phyloP scores from a whole-genome alignment of 805 yeast species.

The Teunomyces tritomae region DNA sequence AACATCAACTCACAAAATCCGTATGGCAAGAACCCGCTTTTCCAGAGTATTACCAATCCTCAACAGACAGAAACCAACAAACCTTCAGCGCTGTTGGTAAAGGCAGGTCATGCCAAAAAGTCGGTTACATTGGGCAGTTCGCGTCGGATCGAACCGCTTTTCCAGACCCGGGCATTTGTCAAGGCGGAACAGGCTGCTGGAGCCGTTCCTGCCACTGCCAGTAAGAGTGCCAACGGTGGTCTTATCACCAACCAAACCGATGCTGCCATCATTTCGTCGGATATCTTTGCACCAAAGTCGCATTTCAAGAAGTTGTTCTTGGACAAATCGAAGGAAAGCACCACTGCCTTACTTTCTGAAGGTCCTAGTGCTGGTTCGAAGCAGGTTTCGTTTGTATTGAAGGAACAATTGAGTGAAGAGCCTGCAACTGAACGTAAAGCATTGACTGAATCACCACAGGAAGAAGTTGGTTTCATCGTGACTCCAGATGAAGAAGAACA shows the following conservation, averaged over 20 bases:
- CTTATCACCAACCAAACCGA: slow-evolving; percentile 49
- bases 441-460: not conserved
- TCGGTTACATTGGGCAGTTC: slow-evolving; percentile 56
- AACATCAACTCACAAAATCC: slow-evolving; percentile 51
- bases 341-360: slow-evolving; percentile 6
- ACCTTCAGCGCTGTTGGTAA: slow-evolving; percentile 25
- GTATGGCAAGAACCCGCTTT: slow-evolving; percentile 76
- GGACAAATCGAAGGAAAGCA: slow-evolving; percentile 35
- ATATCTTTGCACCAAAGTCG: slow-evolving; percentile 63
- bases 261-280: slow-evolving; percentile 66
- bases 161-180: slow-evolving; percentile 12
- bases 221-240: slow-evolving; percentile 8
- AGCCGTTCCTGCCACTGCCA: not conserved
- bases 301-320: slow-evolving; percentile 54
- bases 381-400: not conserved
- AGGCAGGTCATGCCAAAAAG: slow-evolving; percentile 42
- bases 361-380: not conserved
- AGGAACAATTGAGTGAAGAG: not conserved
- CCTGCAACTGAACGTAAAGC: not conserved
- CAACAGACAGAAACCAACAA: slow-evolving; percentile 24
- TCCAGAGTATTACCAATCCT: slow-evolving; percentile 41
- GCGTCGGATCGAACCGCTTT: slow-evolving; percentile 60
- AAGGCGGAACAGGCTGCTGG: not conserved
- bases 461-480: not conserved
- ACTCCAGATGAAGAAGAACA: slow-evolving; percentile 14